These are phyloP conservation scores for Leucaena leucocephala DNA, from an alignment of 306 rosid genomes.

Conservation along the genomic window DNA sequence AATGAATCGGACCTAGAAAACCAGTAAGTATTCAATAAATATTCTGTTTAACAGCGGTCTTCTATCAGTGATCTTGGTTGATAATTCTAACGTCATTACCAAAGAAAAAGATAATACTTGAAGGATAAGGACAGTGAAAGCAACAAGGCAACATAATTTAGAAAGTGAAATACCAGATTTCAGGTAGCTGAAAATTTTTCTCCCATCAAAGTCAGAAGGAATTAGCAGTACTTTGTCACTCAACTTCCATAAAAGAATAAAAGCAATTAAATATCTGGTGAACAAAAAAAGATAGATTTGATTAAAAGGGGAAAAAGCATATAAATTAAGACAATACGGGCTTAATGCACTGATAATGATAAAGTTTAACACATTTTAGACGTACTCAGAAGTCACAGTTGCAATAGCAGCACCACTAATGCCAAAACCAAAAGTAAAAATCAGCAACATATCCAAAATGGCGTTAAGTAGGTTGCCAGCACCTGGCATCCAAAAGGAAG, in stretches of 20 bases:
- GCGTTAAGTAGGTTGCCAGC: slow-evolving; percentile 79
- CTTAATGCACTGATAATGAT: slow-evolving; percentile 46
- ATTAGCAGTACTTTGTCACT: slow-evolving; percentile 59
- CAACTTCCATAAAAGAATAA: slow-evolving; percentile 80
- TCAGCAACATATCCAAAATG: slow-evolving; percentile 71
- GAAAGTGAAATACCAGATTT: slow-evolving; percentile 66
- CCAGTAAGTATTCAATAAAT: not conserved
- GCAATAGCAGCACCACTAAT: slow-evolving; percentile 86
- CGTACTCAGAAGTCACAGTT: slow-evolving; percentile 93
- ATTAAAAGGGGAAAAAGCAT: slow-evolving; percentile 36
- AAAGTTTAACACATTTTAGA: slow-evolving; percentile 85
- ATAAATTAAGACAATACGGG: slow-evolving; percentile 38
- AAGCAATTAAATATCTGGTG: slow-evolving; percentile 81
- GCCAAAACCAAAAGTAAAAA: slow-evolving; percentile 70
- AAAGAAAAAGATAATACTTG: slow-evolving; percentile 1
- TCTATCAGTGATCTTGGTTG: slow-evolving; percentile 6
- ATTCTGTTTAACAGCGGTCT: not conserved
- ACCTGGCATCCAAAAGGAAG: slow-evolving; percentile 54
- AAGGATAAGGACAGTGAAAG: slow-evolving; percentile 25
- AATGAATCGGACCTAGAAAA: slow-evolving; percentile 13
- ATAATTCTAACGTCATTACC: slow-evolving; percentile 19
- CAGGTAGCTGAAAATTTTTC: slow-evolving; percentile 71
- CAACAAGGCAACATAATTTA: slow-evolving; percentile 29
- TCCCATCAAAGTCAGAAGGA: slow-evolving; percentile 65
- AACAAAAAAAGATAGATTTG: slow-evolving; percentile 33